phyloP scores from a whole-genome alignment of 208 protist species.

The Crithidia expoeki region DNA sequence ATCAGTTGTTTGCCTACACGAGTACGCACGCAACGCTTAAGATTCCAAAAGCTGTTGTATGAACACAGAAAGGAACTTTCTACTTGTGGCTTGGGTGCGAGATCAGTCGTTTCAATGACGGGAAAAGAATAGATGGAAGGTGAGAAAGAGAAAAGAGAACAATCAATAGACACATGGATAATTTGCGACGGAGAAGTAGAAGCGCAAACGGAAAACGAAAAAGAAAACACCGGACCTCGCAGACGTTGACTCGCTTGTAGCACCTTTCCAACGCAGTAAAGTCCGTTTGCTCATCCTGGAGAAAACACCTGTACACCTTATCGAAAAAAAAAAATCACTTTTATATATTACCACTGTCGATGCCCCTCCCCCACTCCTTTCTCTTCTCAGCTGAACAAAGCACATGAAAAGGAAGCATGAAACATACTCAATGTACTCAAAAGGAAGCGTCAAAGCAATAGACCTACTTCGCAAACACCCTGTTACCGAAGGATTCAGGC shows the following conservation, averaged over 20 bases:
- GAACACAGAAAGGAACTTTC: not conserved
- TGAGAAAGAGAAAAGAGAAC: not conserved
- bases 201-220: not conserved
- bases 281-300: not conserved
- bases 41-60: no score
- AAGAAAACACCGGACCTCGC: not conserved
- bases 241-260: not conserved
- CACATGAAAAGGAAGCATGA: not conserved
- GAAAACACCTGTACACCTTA: not conserved
- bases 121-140: not conserved
- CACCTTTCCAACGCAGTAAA: not conserved
- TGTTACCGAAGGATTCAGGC: no score
- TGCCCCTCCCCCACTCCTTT: no score
- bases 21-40: no score
- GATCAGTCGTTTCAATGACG: not conserved
- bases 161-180: not conserved
- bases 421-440: no score
- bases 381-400: not conserved
- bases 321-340: not conserved
- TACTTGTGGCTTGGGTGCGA: not conserved
- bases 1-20: not conserved
- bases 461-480: not conserved
- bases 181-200: not conserved
- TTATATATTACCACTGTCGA: no score
- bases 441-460: not conserved